Percentiles rank a stretch among this genome's conserved stretches.
Conservation (phyloP, 31 red algal genomes). For the Odonthalia washingtoniensis region DNA sequence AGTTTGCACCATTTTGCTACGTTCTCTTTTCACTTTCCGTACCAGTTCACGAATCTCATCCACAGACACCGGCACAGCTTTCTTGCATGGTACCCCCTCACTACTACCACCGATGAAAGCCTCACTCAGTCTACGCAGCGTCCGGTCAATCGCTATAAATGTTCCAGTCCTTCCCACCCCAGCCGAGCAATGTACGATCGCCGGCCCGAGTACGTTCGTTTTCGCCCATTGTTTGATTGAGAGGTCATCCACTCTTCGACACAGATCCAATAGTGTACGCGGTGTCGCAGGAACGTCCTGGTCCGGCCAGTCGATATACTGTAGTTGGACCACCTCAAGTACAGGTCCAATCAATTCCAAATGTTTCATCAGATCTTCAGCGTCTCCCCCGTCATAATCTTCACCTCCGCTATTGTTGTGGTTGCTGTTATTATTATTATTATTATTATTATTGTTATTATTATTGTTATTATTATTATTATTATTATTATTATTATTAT, state of each 20-base stretch:
- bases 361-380: conserved; percentile 66
- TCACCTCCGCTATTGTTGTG: conserved; percentile 46
- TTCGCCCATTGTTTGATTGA: conserved; percentile 26
- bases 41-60: conserved; percentile 78
- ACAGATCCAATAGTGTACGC: conserved; percentile 66
- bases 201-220: conserved; percentile 41
- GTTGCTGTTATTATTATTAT: not conserved
- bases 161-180: conserved; percentile 93
- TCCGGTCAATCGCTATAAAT: conserved; percentile 85
- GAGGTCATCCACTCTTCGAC: conserved; percentile 49
- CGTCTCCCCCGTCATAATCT: conserved; percentile 50
- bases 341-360: conserved; percentile 73
- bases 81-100: too few relatives aligned
- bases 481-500: too few relatives aligned
- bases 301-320: conserved; percentile 95
- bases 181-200: conserved; percentile 90
- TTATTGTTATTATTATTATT: too few relatives aligned
- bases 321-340: conserved; percentile 81
- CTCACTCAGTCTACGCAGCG: conserved; percentile 64
- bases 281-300: conserved; percentile 79
- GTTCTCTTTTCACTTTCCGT: conserved; percentile 68
- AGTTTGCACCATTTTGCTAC: conserved; percentile 95
- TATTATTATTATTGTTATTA: too few relatives aligned
- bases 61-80: conserved; percentile 69
- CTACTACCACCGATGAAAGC: conserved; percentile 48